Evolutionary conservation across 495 filamentous ascomycete species (phyloP).

Genomic region (Aspergillus leporis): DNA sequence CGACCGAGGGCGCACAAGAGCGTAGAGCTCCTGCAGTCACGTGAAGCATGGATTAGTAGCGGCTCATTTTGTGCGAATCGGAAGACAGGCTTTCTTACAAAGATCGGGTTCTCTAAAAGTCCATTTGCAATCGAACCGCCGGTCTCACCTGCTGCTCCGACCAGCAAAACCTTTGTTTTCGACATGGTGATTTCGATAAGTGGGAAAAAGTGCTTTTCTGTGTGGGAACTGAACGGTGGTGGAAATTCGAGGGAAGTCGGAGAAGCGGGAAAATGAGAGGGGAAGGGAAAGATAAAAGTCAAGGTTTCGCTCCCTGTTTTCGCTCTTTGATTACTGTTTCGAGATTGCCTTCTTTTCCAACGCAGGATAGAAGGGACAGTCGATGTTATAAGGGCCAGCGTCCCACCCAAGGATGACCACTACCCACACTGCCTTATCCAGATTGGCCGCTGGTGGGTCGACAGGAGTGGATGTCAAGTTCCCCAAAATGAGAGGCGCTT

Average conservation of each 20-base stretch:
- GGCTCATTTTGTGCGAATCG: neutral
- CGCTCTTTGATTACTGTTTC: slow-evolving; percentile 6
- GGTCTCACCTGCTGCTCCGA: slow-evolving; percentile 51
- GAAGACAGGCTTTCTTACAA: slow-evolving; percentile 29
- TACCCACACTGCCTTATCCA: slow-evolving; percentile 40
- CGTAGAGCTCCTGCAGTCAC: slow-evolving; percentile 45
- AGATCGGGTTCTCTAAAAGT: slow-evolving; percentile 40
- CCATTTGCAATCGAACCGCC: slow-evolving; percentile 51
- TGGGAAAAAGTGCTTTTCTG: neutral
- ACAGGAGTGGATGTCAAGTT: slow-evolving; percentile 35
- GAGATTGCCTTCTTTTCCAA: slow-evolving; percentile 6
- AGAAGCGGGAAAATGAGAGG: slow-evolving; percentile 16
- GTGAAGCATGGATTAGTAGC: slow-evolving; percentile 3
- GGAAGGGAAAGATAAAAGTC: slow-evolving; percentile 17
- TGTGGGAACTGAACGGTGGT: neutral
- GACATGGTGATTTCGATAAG: slow-evolving; percentile 32
- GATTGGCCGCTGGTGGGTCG: slow-evolving; percentile 39
- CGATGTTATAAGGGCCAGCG: slow-evolving; percentile 41
- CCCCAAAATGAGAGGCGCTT: slow-evolving; percentile 21
- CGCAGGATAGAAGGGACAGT: slow-evolving; percentile 22
- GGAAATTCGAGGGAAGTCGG: slow-evolving; percentile 8
- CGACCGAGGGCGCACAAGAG: slow-evolving; percentile 50
- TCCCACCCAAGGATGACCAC: slow-evolving; percentile 32
- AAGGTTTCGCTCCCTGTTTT: slow-evolving; percentile 13
- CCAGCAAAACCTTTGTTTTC: slow-evolving; percentile 46